Evolutionary conservation across 176 grass and related monocot genomes (phyloP), one percentile per base, ranked within the genome.

Genomic region (Hordeum marinum): DNA sequence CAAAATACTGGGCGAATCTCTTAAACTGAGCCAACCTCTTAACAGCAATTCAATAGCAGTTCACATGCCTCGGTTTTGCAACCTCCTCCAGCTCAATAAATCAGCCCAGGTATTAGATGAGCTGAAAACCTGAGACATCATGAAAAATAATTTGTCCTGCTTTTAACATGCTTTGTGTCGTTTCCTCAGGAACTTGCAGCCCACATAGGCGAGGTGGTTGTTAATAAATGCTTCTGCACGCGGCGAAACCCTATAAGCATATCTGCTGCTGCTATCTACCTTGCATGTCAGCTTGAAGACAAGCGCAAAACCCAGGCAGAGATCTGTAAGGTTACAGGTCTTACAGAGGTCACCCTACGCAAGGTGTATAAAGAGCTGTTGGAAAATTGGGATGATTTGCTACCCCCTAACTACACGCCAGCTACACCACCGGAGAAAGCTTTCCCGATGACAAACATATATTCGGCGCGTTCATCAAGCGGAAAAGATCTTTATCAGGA

Each of bases 311-410:
- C 96, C 52, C 96, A 98, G 77, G 96, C 93, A 13, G 96, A 98
- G 81, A 98, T 98, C 24, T 98, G 93, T 75, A 98, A 98, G 79
- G 96, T 98, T 32, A 99, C 96, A 0, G 93, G 96, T 21, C 94
- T 99, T 64, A 96, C 96, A 54, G 96, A 99, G 86, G 96, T 99
- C 23, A 99, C 96, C 31, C 86, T 99, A 39, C 93, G 96, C 31
- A 99, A 99, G 88, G 96, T 99, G n/a, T 99, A 99, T 75, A 99
- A 99, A 86, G 96, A 99, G 64, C 67, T 99, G 29, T 73, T 99
- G 86, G 96, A 99, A 84, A 99, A 99, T 61, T 99, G 93, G 96
- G 93, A 92, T 10, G 93, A 99, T 89, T 64, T 99, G 82, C 88
- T 94, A 5, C 96, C 96, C 2, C 89, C 86, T 62, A 91, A 94